Conservation (phyloP, 257 asterid genomes). For the Thymus quinquecostatus region DNA sequence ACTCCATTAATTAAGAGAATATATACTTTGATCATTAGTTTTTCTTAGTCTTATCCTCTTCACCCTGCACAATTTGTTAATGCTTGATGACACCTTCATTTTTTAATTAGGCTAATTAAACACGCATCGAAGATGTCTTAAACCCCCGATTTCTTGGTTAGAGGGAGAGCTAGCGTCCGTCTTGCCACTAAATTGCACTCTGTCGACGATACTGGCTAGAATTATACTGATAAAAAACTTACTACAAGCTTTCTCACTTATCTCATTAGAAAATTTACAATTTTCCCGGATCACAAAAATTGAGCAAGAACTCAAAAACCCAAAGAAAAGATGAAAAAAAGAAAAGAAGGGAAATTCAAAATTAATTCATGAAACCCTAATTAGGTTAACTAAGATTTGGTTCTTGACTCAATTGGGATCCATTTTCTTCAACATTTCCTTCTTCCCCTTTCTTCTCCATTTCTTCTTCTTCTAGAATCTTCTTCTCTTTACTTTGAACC, state of each 20-base stretch:
- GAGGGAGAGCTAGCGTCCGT: too few species aligned
- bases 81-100: constrained; percentile 42
- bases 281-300: constrained; percentile 44
- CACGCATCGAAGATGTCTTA: too few species aligned
- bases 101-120: neutral
- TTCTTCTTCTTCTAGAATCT: constrained; percentile 10
- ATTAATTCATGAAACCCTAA: neutral
- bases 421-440: constrained; percentile 22
- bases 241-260: neutral
- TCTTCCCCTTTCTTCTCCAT: constrained; percentile 15
- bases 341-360: neutral
- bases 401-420: constrained; percentile 33
- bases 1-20: constrained; percentile 47
- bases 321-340: too few species aligned
- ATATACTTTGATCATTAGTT: constrained; percentile 33
- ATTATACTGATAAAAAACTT: too few species aligned
- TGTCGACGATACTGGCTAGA: too few species aligned
- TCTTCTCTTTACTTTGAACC: constrained; percentile 4
- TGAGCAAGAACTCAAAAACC: constrained; percentile 28
- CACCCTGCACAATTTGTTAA: constrained; percentile 25
- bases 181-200: too few species aligned
- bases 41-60: constrained; percentile 38
- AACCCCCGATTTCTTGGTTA: too few species aligned
- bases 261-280: constrained; percentile 47
- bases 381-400: constrained; percentile 3